Evolutionary conservation across 129 eudicot genomes (phyloP), one percentile per base, ranked within the genome.

Genomic region (Flaveria robusta): DNA sequence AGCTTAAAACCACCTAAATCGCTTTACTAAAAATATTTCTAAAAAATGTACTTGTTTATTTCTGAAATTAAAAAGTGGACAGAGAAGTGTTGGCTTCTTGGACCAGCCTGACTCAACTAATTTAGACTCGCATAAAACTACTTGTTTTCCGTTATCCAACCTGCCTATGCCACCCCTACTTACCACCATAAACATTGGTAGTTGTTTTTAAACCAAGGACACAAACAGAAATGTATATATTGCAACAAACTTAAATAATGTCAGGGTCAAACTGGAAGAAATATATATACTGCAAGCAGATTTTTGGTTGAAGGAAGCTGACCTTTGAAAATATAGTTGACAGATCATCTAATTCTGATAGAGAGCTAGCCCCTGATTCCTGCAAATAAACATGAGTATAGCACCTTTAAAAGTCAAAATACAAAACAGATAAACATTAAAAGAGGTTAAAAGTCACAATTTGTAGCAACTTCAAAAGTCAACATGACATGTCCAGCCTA

Each of bases 251-350:
- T 0, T n/a, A 29, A 34, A 22, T 15, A 55, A 55, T 12, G 56
- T 19, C 43, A 58, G 39, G 59, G 37, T 69, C 23, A 78, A 31
- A 59, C 8, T 42, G 47, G 19, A 70, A 20, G 2, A 24, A 29
- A n/a, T 16, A 77, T 6, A 71, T 22, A 11, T 16, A 59, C 2
- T 60, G 14, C 70, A 79, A 63, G 20, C 22, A 71, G 63, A 50
- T 74, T 34, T 50, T 68, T 24, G 59, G 74, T 71, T 73, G 75
- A 54, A 66, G 69, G 59, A n/a, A 47, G 15, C 88, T 85, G 70
- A 91, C 98, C 98, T 94, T 94, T 3, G 93, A 84, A 88, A 88
- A 94, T 41, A 91, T 91, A 68, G 94, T 91, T 43, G 97, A 91
- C 75, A 94, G 86, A 81, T 94, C 98, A 89, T 94, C 98, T 43